Evolutionary conservation across 2,329 filamentous ascomycete species (phyloP).

Genomic region (Epichloe festucae): DNA sequence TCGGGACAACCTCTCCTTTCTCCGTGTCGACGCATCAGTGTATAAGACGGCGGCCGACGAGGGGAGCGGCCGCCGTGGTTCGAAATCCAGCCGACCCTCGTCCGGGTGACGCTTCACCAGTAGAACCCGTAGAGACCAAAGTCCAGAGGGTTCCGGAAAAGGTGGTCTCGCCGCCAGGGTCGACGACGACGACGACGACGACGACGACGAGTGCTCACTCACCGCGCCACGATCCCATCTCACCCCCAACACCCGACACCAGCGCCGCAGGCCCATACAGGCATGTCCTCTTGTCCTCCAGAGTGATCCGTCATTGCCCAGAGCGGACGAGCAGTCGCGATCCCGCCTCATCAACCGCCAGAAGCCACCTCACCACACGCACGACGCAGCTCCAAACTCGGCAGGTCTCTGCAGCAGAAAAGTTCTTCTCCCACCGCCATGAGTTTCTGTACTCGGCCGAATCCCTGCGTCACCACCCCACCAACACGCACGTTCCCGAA

Average conservation of each 20-base stretch:
- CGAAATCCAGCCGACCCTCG: no score
- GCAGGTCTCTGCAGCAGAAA: constrained; percentile 15
- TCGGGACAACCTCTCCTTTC: not conserved
- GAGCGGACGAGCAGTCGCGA: not conserved
- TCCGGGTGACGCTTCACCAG: not conserved
- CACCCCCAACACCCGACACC: not conserved
- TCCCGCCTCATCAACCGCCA: constrained; percentile 1
- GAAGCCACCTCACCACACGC: constrained; percentile 1
- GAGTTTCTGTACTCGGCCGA: constrained; percentile 38
- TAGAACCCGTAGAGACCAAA: no score
- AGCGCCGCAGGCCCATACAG: constrained; percentile 3
- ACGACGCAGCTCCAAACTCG: constrained; percentile 11
- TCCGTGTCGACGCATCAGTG: constrained; percentile 4
- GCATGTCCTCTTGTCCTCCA: constrained; percentile 8
- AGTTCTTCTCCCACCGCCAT: constrained; percentile 20
- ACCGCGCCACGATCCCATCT: not conserved
- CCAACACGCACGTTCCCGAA: constrained; percentile 41
- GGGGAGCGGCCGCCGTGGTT: not conserved
- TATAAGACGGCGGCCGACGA: not conserved
- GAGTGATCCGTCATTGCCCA: constrained; percentile 7
- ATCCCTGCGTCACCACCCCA: constrained; percentile 32
- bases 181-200: no score
- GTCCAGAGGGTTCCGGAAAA: no score
- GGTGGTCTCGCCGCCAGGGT: no score
- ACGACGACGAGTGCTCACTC: not conserved